These are phyloP conservation scores for Aspergillus ochraceus DNA, from an alignment of 2,329 filamentous ascomycete species.

Conservation along the genomic window DNA sequence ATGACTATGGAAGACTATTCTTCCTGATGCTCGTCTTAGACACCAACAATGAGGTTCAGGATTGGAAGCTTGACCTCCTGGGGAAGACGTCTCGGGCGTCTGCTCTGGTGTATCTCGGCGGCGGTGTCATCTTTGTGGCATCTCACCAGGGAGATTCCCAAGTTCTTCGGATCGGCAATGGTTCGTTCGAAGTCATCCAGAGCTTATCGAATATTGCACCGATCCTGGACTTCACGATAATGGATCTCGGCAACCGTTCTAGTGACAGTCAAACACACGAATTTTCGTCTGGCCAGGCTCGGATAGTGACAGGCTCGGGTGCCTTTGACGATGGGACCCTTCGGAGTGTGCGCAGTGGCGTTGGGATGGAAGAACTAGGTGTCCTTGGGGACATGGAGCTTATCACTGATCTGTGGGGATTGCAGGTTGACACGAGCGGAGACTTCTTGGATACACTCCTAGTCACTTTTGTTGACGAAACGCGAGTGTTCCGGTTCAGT, in stretches of 20 bases:
- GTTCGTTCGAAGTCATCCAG: slow-evolving; percentile 69
- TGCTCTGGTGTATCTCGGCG: slow-evolving; percentile 70
- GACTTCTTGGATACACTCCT: slow-evolving; percentile 65
- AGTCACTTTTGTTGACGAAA: slow-evolving; percentile 80
- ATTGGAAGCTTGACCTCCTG: slow-evolving; percentile 69
- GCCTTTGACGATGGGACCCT: slow-evolving; percentile 86
- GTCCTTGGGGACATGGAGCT: slow-evolving; percentile 76
- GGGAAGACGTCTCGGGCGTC: slow-evolving; percentile 73
- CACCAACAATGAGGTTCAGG: slow-evolving; percentile 64
- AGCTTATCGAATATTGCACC: slow-evolving; percentile 83
- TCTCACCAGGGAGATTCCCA: slow-evolving; percentile 94
- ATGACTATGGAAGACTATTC: slow-evolving; percentile 85
- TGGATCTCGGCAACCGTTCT: slow-evolving; percentile 89
- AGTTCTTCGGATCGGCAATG: slow-evolving; percentile 64
- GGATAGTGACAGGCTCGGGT: slow-evolving; percentile 89
- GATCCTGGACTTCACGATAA: slow-evolving; percentile 88
- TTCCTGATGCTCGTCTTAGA: slow-evolving; percentile 75
- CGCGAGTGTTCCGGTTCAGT: slow-evolving; percentile 77
- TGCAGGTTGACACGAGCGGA: slow-evolving; percentile 54
- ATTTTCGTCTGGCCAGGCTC: slow-evolving; percentile 91
- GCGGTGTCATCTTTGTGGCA: slow-evolving; percentile 75
- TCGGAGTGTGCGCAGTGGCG: slow-evolving; percentile 87
- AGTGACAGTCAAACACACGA: slow-evolving; percentile 79
- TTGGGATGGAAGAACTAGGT: slow-evolving; percentile 85
- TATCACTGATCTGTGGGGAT: slow-evolving; percentile 70